Base-by-base conservation (phyloP, 2,329 filamentous ascomycete species). In the Phialemoniopsis sp. region DNA sequence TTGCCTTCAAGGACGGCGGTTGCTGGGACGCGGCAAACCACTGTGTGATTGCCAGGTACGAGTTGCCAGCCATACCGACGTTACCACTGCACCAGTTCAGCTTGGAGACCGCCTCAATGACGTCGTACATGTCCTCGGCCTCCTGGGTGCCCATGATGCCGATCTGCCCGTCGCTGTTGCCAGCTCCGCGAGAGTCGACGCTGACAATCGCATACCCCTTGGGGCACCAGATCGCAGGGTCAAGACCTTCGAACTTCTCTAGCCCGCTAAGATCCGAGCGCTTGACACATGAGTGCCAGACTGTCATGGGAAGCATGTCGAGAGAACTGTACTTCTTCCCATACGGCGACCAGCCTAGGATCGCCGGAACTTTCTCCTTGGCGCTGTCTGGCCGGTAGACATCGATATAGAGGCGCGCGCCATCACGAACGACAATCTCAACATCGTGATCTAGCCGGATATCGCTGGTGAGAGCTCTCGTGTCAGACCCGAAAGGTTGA, bases 241-340 rank as follows among this genome's bases (percentile, higher is more conserved):
- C 54, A 3, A 50, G 53, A 2, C 50, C 55, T 39, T 59, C 56
- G 16, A 52, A 58, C 42, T 55, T 58, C 31, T 58, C 50, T 13
- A 52, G 42, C 2, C 47, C 47, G 13, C 45, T 48, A 13, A 50
- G 34, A 5, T 44, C 45, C 16, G 32, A 36, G 21, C 46, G 40
- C 5, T 54, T 53, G 3, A 69, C 56, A 7, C 66, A 62, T 37
- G 59, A 61, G 28, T 63, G 58, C 59, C 58, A 63, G 5, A 56
- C 52, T 2, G 54, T 58, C 50, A 63, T 66, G 2, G 59, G 53
- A 4, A 66, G 51, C 52, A 64, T 64, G 14, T 56, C 48, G 13
- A 67, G 46, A 4, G 58, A 59, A 13, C 55, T 60, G 41, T 61
- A 66, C 41, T 66, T 62, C 45, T 73, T 72, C 15, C 69, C 69